Evolutionary conservation across 257 asterid genomes (phyloP).

Genomic region (Ajuga chamaepitys): DNA sequence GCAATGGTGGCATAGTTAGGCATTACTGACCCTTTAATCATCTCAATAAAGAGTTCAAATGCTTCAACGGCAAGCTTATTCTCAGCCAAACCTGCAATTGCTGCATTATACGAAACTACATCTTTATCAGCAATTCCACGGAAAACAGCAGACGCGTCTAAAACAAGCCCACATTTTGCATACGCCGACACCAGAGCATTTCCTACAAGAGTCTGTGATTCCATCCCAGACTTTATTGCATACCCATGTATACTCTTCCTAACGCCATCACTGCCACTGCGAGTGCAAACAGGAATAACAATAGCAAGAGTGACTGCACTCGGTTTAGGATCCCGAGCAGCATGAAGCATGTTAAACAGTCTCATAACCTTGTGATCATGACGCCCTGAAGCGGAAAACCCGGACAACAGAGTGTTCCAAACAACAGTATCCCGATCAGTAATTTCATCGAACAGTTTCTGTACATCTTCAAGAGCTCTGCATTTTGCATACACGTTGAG

Average conservation of each 20-base stretch:
- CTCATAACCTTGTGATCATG: slow-evolving; percentile 43
- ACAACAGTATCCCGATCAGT: slow-evolving; percentile 42
- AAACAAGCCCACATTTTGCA: slow-evolving; percentile 51
- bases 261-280: slow-evolving; percentile 28
- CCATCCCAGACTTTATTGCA: slow-evolving; percentile 57
- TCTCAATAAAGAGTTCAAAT: slow-evolving; percentile 38
- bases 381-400: slow-evolving; percentile 44
- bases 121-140: slow-evolving; percentile 56
- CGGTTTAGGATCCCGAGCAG: slow-evolving; percentile 31
- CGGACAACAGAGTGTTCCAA: slow-evolving; percentile 77
- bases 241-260: slow-evolving; percentile 56
- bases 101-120: slow-evolving; percentile 75
- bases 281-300: slow-evolving; percentile 59
- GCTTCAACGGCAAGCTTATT: slow-evolving; percentile 46
- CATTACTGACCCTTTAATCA: slow-evolving; percentile 33
- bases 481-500: slow-evolving; percentile 87
- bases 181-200: slow-evolving; percentile 76
- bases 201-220: slow-evolving; percentile 62
- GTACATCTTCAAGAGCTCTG: slow-evolving; percentile 52
- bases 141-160: slow-evolving; percentile 53
- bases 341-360: slow-evolving; percentile 39
- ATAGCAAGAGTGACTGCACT: slow-evolving; percentile 61
- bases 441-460: slow-evolving; percentile 38
- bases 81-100: slow-evolving; percentile 67
- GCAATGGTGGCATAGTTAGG: slow-evolving; percentile 78